These are phyloP conservation scores for Cicer chorassanicum DNA, from an alignment of 306 rosid species.

Conservation along the genomic window DNA sequence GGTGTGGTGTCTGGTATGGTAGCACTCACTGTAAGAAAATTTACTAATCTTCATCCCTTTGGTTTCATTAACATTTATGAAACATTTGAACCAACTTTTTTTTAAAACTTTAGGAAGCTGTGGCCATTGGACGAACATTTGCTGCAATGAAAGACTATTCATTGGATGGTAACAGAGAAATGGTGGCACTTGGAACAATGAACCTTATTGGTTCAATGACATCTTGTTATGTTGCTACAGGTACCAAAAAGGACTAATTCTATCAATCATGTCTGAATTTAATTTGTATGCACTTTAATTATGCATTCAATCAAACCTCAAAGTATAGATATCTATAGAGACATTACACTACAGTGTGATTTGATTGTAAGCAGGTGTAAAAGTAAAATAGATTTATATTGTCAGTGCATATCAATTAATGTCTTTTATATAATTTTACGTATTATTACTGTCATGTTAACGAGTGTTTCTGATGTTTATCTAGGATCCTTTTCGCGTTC, in stretches of 20 bases:
- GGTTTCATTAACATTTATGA: not conserved
- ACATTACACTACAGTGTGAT: too few species aligned
- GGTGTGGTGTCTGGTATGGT: conserved; percentile 72
- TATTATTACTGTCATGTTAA: conserved; percentile 1
- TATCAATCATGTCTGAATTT: too few species aligned
- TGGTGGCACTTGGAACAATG: conserved; percentile 93
- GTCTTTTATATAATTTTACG: not conserved
- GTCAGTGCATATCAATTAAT: too few species aligned
- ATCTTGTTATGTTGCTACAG: conserved; percentile 86
- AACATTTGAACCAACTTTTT: not conserved
- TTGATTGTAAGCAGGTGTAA: too few species aligned
- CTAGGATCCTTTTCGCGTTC: conserved; percentile 91
- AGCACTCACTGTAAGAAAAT: conserved; percentile 73
- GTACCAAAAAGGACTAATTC: conserved; percentile 33
- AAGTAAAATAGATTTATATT: too few species aligned
- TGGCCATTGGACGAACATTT: conserved; percentile 94
- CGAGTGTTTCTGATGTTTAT: not conserved
- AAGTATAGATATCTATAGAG: too few species aligned
- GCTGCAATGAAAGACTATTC: conserved; percentile 79
- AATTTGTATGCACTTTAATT: too few species aligned
- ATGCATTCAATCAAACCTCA: too few species aligned
- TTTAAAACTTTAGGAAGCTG: conserved; percentile 66
- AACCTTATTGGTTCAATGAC: conserved; percentile 83
- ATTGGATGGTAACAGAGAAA: conserved; percentile 87
- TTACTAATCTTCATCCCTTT: not conserved